Base-by-base conservation (phyloP, 352 stramenopile genomes). In the Phytopythium helicoides region DNA sequence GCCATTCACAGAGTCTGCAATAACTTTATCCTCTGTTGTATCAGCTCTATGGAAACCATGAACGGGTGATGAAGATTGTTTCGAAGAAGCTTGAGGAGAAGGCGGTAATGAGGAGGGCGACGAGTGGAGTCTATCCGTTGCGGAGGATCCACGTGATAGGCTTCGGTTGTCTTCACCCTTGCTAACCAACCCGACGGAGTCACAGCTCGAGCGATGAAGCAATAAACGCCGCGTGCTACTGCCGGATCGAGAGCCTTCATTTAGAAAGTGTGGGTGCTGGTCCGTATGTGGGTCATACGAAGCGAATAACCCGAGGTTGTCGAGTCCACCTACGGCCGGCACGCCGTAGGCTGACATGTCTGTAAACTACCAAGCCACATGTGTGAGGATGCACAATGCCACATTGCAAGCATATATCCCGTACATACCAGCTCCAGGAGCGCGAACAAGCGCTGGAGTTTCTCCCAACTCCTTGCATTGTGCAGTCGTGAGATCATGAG, bases 321-420 rank as follows among this genome's bases (percentile, higher is more conserved):
- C 67, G 3, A 89, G 33, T 2, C 78, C 73, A 0, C 73, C 76
- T 23, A 91, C 62, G 8, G 78, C 66, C 23, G 78, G 76, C 7
- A 91, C 64, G 10, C 77, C 80, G 38, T 89, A 85, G 15, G 61
- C 72, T 7, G 51, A 74, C 58, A 91, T 88, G 16, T 73, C 72
- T 15, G 87, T 71, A 50, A 88, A 91, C 80, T 90, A 42, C 18
- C 71, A 50, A 88, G 89, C 80, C 88, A 42, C 18, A 54, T 19
- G n/a, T 34, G 21, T 40, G 40, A 35, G 38, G 15, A 37, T 46
- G 39, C 68, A 47, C 34, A 36, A 40, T 42, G 47, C 2, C 14
- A 19, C 21, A 19, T 31, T 10, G 38, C 35, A 19, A 49, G 37
- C 38, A 57, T 35, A 39, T 25, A 21, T 33, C 19, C 10, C 1